Evolutionary conservation across 192 early-diverging fungal species (phyloP).

Genomic region (Coemansia umbellata): DNA sequence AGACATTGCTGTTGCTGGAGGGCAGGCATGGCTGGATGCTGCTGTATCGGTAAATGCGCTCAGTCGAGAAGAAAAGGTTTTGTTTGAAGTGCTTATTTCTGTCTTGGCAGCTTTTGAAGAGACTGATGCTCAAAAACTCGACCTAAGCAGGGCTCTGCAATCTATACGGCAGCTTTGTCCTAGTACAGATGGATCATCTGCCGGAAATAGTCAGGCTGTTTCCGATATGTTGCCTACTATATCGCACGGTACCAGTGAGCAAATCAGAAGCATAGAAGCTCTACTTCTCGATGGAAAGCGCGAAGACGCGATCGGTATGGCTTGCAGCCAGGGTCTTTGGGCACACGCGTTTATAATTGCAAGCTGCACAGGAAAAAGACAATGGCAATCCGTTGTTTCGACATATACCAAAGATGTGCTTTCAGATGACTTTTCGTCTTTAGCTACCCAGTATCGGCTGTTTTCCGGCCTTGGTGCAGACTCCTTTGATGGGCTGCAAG

Average conservation of each 20-base stretch:
- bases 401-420: conserved; percentile 61
- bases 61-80: conserved; percentile 16
- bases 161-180: conserved; percentile 56
- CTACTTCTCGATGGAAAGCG: conserved; percentile 45
- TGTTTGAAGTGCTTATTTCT: conserved; percentile 21
- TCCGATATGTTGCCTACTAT: conserved; percentile 2
- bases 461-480: conserved; percentile 60
- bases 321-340: conserved; percentile 65
- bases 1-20: conserved; percentile 31
- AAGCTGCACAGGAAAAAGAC: conserved; percentile 78
- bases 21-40: conserved; percentile 12
- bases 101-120: conserved; percentile 20
- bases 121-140: conserved; percentile 8
- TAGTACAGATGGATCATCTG: conserved; percentile 4
- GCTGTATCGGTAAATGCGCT: not conserved
- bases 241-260: conserved; percentile 8
- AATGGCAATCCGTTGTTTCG: conserved; percentile 75
- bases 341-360: conserved; percentile 86
- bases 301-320: conserved; percentile 38
- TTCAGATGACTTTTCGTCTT: conserved; percentile 36
- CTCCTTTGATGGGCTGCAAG: conserved; percentile 25
- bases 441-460: conserved; percentile 64
- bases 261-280: conserved; percentile 32
- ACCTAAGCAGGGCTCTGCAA: conserved; percentile 26
- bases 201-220: conserved; percentile 16